phyloP scores from a whole-genome alignment of 108 stramenopile genomes.

The Skeletonema costatum region DNA sequence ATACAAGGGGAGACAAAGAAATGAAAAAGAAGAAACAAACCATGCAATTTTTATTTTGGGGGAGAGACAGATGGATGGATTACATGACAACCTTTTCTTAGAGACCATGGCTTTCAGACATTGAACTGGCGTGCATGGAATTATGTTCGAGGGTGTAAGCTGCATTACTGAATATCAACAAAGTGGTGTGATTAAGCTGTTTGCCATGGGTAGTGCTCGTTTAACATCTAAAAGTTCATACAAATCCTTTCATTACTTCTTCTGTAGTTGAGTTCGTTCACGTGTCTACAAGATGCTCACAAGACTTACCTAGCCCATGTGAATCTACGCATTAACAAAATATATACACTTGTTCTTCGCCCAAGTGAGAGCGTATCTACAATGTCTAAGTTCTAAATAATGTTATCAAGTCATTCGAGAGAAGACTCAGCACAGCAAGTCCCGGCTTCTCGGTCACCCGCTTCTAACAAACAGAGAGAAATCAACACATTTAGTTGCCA shows the following conservation, averaged over 20 bases:
- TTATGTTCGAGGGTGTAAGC: background rate
- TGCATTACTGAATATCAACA: background rate
- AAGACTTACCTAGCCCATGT: background rate
- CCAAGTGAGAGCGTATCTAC: background rate
- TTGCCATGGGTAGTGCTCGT: background rate
- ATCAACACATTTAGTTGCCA: constrained; percentile 22
- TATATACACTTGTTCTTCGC: background rate
- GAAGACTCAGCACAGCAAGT: background rate
- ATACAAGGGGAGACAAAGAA: background rate
- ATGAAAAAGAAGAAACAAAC: background rate
- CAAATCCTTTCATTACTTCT: background rate
- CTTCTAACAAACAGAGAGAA: background rate
- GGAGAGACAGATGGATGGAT: background rate
- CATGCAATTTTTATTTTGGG: background rate
- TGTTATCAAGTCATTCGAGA: background rate
- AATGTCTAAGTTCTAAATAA: background rate
- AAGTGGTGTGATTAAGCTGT: background rate
- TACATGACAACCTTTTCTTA: background rate
- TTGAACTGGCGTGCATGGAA: background rate
- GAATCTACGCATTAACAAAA: background rate
- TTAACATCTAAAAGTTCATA: background rate
- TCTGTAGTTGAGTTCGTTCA: background rate
- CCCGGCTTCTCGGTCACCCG: background rate
- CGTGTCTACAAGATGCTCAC: background rate
- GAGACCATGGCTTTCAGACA: background rate